Evolutionary conservation across 306 rosid genomes (phyloP).

Genomic region (Cucurbita moschata): DNA sequence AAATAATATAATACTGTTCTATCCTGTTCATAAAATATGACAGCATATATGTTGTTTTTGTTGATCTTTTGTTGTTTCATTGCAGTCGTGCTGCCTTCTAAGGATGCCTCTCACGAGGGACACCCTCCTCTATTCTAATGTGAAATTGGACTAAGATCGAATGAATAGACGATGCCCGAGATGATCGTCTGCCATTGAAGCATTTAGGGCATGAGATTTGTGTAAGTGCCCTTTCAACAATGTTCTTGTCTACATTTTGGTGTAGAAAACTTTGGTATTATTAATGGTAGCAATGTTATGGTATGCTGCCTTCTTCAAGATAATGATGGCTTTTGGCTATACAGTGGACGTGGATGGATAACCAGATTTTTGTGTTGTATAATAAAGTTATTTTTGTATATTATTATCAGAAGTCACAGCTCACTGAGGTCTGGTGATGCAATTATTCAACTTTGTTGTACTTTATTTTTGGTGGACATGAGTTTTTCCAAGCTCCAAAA

Average conservation of each 20-base stretch:
- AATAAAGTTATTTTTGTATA: conserved; percentile 6
- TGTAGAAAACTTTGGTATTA: conserved; percentile 11
- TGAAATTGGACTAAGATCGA: conserved; percentile 58
- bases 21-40: too few relatives aligned
- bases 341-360: neutral
- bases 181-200: conserved; percentile 17
- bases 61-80: neutral
- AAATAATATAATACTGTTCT: too few relatives aligned
- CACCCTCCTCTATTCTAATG: conserved; percentile 77
- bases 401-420: neutral
- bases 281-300: conserved; percentile 16
- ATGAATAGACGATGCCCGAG: conserved; percentile 10
- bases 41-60: neutral
- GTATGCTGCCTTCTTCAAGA: neutral
- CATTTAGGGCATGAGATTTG: conserved; percentile 11
- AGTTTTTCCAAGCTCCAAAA: neutral
- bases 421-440: neutral
- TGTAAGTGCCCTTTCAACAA: conserved; percentile 15
- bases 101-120: conserved; percentile 75
- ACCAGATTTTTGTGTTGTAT: neutral
- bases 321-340: neutral
- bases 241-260: conserved; percentile 17
- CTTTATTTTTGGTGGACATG: neutral
- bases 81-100: conserved; percentile 53
- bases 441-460: neutral